These are phyloP conservation scores for Neocatenulostroma microsporum DNA, from an alignment of 2,329 filamentous ascomycete species.

Conservation along the genomic window DNA sequence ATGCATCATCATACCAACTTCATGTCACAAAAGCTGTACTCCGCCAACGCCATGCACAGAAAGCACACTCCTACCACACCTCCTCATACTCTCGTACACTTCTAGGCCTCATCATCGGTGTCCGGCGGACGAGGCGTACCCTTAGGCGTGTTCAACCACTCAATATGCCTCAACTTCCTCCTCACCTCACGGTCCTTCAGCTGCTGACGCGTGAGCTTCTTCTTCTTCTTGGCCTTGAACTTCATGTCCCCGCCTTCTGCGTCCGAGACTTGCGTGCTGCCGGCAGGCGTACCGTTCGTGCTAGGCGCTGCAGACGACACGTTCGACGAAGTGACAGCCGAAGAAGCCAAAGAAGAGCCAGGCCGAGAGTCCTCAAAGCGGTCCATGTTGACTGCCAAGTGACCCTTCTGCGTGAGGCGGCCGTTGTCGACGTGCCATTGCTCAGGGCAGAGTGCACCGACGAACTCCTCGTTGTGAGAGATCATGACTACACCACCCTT, in stretches of 20 bases:
- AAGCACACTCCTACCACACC: too few species aligned
- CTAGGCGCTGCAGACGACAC: conserved; percentile 25
- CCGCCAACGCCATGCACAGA: too few species aligned
- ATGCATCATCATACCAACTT: too few species aligned
- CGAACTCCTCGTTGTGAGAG: conserved; percentile 98
- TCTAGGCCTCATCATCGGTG: conserved; percentile 79
- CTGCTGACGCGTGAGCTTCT: conserved; percentile 97
- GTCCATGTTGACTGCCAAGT: conserved; percentile 63
- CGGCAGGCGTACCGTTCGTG: conserved; percentile 27
- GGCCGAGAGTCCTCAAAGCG: conserved; percentile 79
- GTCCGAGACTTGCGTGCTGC: conserved; percentile 40
- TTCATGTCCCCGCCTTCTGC: conserved; percentile 78
- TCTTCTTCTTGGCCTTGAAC: conserved; percentile 91
- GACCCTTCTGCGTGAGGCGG: conserved; percentile 74
- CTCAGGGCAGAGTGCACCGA: conserved; percentile 89
- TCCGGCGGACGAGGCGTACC: conserved; percentile 70
- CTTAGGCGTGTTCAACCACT: conserved; percentile 62
- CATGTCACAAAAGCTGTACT: too few species aligned
- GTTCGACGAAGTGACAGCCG: conserved; percentile 53
- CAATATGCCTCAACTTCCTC: conserved; percentile 73
- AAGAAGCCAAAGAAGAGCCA: conserved; percentile 57
- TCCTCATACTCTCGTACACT: too few species aligned
- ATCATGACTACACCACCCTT: conserved; percentile 99
- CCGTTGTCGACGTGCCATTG: conserved; percentile 93
- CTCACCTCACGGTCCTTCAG: conserved; percentile 87